phyloP scores from a whole-genome alignment of 768 basidiomycete species.

The Lactarius tabidus region DNA sequence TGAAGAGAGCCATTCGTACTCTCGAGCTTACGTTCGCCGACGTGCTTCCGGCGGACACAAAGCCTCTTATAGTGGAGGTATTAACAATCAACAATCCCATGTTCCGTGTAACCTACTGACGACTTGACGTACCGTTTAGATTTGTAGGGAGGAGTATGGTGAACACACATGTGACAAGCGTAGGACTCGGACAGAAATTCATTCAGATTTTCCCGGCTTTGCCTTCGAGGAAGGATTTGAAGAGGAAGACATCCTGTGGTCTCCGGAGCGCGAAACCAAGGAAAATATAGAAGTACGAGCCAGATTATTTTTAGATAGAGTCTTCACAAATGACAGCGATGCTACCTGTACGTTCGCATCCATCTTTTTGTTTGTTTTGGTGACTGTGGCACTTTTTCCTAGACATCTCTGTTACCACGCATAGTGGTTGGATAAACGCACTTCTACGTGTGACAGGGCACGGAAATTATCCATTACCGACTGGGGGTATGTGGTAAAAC shows the following conservation, averaged over 20 bases:
- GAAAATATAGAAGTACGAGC: slow-evolving; percentile 15
- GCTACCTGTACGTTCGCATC: slow-evolving; percentile 19
- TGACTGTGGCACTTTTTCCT: neutral
- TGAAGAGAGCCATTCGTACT: slow-evolving; percentile 23
- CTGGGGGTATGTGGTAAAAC: slow-evolving; percentile 19
- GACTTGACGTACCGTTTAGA: slow-evolving; percentile 5
- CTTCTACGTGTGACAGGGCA: slow-evolving; percentile 21
- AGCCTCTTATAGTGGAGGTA: slow-evolving; percentile 25
- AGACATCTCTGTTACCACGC: slow-evolving; percentile 25
- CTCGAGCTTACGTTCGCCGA: slow-evolving; percentile 21
- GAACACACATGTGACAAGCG: slow-evolving; percentile 25
- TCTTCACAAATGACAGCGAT: slow-evolving; percentile 15
- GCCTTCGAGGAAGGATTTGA: slow-evolving; percentile 25
- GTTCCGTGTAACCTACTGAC: neutral
- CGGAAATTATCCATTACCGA: slow-evolving; percentile 15
- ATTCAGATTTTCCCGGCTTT: slow-evolving; percentile 19
- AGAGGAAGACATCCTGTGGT: slow-evolving; percentile 23
- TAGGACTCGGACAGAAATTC: slow-evolving; percentile 18
- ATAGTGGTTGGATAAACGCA: slow-evolving; percentile 20
- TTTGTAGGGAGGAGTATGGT: slow-evolving; percentile 20
- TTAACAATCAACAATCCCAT: neutral
- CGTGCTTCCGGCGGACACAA: slow-evolving; percentile 9
- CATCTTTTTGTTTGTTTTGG: neutral
- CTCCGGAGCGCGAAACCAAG: slow-evolving; percentile 11
- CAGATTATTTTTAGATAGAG: slow-evolving; percentile 20